phyloP scores from a whole-genome alignment of 1,284 basidiomycete species.

The Cutaneotrichosporon cutaneum region DNA sequence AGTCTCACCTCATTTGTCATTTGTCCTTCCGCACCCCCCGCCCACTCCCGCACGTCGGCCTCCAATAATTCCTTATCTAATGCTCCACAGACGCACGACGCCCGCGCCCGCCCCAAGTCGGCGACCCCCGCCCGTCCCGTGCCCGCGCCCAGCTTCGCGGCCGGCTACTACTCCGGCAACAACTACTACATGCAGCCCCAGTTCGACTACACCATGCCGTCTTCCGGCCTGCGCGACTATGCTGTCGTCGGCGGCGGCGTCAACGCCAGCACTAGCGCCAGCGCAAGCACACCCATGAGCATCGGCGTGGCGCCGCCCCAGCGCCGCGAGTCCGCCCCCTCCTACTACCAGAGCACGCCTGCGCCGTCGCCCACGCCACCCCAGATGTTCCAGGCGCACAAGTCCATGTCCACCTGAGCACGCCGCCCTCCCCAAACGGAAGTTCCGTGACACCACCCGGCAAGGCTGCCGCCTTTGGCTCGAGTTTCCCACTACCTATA shows the following conservation, averaged over 20 bases:
- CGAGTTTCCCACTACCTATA: too few relatives aligned
- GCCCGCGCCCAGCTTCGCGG: too few relatives aligned
- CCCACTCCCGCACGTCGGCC: background rate
- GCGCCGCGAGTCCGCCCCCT: background rate
- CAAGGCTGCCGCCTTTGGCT: background rate
- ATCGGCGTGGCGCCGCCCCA: background rate
- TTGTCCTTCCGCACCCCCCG: too few relatives aligned
- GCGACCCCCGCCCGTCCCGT: background rate
- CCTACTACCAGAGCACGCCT: constrained; percentile 3
- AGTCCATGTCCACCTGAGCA: background rate
- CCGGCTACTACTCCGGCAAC: background rate
- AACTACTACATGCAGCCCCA: constrained; percentile 5
- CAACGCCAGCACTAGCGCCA: background rate
- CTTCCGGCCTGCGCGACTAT: constrained; percentile 2
- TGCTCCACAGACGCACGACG: constrained; percentile 5
- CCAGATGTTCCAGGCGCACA: background rate
- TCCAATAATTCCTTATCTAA: background rate
- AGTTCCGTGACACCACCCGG: background rate
- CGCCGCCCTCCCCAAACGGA: background rate
- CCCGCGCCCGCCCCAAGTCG: constrained; percentile 5
- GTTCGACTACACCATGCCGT: constrained; percentile 5
- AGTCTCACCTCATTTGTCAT: constrained; percentile 9
- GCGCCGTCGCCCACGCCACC: background rate
- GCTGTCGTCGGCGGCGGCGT: background rate
- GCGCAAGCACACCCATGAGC: background rate